Evolutionary conservation across 306 rosid species (phyloP).

Genomic region (Sicyos baderoa): DNA sequence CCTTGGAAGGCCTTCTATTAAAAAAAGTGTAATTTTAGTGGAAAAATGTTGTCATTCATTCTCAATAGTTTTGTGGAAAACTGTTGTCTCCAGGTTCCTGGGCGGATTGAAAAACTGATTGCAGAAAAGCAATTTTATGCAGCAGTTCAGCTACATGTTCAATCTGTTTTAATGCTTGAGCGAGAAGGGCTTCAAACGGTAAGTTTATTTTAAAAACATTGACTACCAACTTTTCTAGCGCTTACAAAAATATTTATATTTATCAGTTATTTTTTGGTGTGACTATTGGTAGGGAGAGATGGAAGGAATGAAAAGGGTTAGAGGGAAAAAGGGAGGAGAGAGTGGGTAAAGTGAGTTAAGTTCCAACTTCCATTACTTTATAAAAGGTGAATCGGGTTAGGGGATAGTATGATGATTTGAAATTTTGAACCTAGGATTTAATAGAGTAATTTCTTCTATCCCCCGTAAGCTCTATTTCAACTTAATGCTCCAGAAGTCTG

Average conservation of each 20-base stretch:
- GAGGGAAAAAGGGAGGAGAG: conserved; percentile 4
- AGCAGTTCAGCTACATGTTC: conserved; percentile 87
- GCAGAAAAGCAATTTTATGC: conserved; percentile 92
- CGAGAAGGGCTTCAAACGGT: conserved; percentile 93
- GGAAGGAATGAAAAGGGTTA: neutral
- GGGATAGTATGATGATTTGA: conserved; percentile 15
- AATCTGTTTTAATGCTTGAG: conserved; percentile 84
- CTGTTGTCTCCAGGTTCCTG: conserved; percentile 79
- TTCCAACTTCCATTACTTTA: neutral
- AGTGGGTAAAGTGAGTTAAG: neutral
- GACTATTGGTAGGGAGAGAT: neutral
- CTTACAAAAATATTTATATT: neutral
- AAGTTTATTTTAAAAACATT: conserved; percentile 26
- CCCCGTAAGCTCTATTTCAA: neutral
- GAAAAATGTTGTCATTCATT: conserved; percentile 4
- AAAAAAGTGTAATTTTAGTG: neutral
- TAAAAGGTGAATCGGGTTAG: conserved; percentile 2
- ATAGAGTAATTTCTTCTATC: neutral
- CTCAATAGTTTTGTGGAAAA: conserved; percentile 15
- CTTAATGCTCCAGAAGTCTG: neutral
- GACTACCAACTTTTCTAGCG: neutral
- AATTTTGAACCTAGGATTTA: neutral
- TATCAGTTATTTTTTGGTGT: neutral
- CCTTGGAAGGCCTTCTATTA: conserved; percentile 5
- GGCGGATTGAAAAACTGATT: conserved; percentile 80